Conservation (phyloP, 306 rosid species). For the Prinsepia uniflora region DNA sequence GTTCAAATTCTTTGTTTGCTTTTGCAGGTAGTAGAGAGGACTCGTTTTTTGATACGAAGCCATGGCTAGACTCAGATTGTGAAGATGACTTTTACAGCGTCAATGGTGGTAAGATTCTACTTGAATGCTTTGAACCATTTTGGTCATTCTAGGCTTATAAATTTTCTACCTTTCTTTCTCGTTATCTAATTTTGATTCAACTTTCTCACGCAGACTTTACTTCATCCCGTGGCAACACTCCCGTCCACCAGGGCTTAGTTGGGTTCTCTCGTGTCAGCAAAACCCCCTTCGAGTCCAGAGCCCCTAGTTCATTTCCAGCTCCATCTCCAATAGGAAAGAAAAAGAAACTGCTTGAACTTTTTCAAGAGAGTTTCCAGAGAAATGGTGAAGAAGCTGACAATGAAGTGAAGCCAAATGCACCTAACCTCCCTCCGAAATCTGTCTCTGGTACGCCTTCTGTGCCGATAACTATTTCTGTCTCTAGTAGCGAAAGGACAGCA, state of each 20-base stretch:
- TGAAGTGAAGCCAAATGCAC: constrained; percentile 33
- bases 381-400: constrained; percentile 22
- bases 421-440: constrained; percentile 42
- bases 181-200: constrained; percentile 14
- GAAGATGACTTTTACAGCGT: constrained; percentile 91
- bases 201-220: constrained; percentile 54
- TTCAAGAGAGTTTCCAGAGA: constrained; percentile 46
- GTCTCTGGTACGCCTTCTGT: constrained; percentile 46
- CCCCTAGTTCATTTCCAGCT: constrained; percentile 28
- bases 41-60: constrained; percentile 67
- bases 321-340: constrained; percentile 58
- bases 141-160: constrained; percentile 14
- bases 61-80: constrained; percentile 88
- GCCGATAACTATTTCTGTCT: constrained; percentile 42
- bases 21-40: constrained; percentile 80
- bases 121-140: constrained; percentile 20
- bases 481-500: constrained; percentile 57
- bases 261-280: constrained; percentile 34
- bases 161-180: neutral
- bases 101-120: constrained; percentile 77
- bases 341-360: constrained; percentile 69
- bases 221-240: constrained; percentile 82
- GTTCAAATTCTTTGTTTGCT: constrained; percentile 4
- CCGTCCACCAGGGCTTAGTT: constrained; percentile 42
- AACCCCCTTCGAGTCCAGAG: constrained; percentile 31